Percentiles rank a stretch among this genome's conserved stretches.
Evolutionary conservation across 2,329 filamentous ascomycete genomes (phyloP).

Genomic region (Colletotrichum lupini): DNA sequence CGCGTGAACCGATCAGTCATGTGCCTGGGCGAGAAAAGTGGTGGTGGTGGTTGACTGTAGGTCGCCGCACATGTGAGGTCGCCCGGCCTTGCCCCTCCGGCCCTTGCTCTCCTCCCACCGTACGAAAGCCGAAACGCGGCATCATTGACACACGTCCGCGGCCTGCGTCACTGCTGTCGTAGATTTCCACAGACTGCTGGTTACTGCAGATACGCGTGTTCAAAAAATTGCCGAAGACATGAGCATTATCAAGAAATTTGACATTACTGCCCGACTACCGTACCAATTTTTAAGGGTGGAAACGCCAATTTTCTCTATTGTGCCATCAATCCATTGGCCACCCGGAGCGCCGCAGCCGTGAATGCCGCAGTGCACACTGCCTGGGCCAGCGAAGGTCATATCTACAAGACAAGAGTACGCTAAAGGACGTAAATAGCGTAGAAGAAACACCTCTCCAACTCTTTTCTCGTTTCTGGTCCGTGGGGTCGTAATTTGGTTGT

Average conservation of each 20-base stretch:
- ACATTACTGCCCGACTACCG: slow-evolving; percentile 15
- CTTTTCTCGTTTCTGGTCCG: slow-evolving; percentile 12
- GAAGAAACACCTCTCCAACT: slow-evolving; percentile 15
- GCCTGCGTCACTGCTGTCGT: background rate
- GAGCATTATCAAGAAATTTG: background rate
- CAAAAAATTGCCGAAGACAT: no score
- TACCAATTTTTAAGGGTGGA: slow-evolving; percentile 23
- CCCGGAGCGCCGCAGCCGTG: slow-evolving; percentile 17
- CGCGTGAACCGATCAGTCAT: slow-evolving; percentile 18
- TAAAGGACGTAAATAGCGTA: slow-evolving; percentile 34
- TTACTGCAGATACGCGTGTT: background rate
- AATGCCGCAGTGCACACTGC: slow-evolving; percentile 30
- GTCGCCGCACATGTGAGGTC: slow-evolving; percentile 13
- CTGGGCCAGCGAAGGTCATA: slow-evolving; percentile 21
- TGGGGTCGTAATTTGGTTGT: background rate
- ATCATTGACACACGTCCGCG: background rate
- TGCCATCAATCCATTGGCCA: slow-evolving; percentile 29
- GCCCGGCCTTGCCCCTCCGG: background rate
- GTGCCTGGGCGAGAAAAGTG: slow-evolving; percentile 12
- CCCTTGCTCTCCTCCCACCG: background rate
- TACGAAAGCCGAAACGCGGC: background rate
- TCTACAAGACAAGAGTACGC: slow-evolving; percentile 33
- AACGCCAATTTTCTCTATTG: slow-evolving; percentile 32
- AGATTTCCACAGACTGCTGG: background rate
- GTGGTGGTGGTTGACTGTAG: background rate